Evolutionary conservation across 306 rosid genomes (phyloP), one percentile per base, ranked within the genome.

Genomic region (Canavalia ensiformis): DNA sequence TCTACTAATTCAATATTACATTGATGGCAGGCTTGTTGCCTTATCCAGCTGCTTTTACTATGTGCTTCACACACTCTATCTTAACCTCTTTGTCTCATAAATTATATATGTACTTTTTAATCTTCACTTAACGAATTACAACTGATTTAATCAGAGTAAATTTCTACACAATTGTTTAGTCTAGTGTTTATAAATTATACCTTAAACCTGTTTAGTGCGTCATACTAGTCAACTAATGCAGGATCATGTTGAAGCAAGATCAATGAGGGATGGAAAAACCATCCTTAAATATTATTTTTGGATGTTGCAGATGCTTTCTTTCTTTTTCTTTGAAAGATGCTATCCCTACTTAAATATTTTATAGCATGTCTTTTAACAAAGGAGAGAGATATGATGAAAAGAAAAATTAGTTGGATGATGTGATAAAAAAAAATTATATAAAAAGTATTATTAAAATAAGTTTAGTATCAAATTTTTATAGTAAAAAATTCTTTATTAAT

Each of bases 21-120:
- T 60, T 78, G 76, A 79, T 79, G 67, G 63, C 57, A 75, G 2
- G 67, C 62, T 80, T 33, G 42, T 28, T 56, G 73, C 8, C n/a
- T 56, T 77, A 67, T 86, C 39, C 47, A 84, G 75, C 85, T 65
- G 50, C 25, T 18, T 18, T 18, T 18, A 18, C 25, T 18, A 18
- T 18, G 25, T 18, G 25, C 25, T 18, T 18, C 25, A 18, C 25
- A 18, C 25, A 18, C 25, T 18, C 25, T 18, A 18, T 18, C 58
- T 66, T 42, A 58, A 10, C 44, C 18, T 81, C 18, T 57, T 28
- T 58, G 71, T 72, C 47, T 63, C 51, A 41, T 35, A 28, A 46
- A 44, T 34, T 10, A 11, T 11, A 7, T 71, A 6, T 6, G 9
- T 11, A 10, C 29, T 37, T 58, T 49, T 29, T 52, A 67, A 68